phyloP scores from a whole-genome alignment of 225 moss, liverwort and hornwort species.

The Pseudisothecium myosuroides region DNA sequence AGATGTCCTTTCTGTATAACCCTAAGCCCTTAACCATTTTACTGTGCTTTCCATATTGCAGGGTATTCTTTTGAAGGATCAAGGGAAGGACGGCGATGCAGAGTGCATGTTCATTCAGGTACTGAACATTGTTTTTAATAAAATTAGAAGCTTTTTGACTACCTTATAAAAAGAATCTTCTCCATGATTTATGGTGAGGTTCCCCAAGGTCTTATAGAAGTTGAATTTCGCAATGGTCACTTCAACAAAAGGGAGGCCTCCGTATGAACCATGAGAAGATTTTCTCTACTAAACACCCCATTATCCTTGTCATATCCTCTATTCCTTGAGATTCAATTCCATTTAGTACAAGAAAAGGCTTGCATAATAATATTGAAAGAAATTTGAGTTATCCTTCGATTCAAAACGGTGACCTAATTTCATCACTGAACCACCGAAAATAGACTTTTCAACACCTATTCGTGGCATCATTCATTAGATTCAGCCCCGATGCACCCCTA shows the following conservation, averaged over 20 bases:
- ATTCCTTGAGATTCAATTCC: not conserved
- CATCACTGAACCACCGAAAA: not conserved
- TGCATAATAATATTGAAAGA: not conserved
- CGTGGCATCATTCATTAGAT: not conserved
- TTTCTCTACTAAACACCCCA: not conserved
- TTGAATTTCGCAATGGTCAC: not conserved
- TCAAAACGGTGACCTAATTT: not conserved
- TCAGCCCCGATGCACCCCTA: not conserved
- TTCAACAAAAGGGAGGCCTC: not conserved
- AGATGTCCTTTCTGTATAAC: not conserved
- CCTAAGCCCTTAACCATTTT: not conserved
- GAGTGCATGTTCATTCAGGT: conserved; percentile 99
- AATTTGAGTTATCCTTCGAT: not conserved
- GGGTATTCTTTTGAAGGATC: conserved; percentile 82
- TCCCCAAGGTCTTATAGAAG: not conserved
- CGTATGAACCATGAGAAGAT: not conserved
- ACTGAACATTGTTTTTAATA: not conserved
- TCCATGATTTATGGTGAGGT: not conserved
- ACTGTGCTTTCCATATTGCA: not conserved
- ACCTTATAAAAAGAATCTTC: not conserved
- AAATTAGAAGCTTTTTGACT: not conserved
- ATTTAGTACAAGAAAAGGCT: not conserved
- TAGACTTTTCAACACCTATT: not conserved
- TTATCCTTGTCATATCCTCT: not conserved
- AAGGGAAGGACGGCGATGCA: conserved; percentile 69